A percentile compares a stretch with the other conserved stretches of the same genome.
Conservation (phyloP, 2,329 filamentous ascomycete species). For the Sordariomycetes sp. region DNA sequence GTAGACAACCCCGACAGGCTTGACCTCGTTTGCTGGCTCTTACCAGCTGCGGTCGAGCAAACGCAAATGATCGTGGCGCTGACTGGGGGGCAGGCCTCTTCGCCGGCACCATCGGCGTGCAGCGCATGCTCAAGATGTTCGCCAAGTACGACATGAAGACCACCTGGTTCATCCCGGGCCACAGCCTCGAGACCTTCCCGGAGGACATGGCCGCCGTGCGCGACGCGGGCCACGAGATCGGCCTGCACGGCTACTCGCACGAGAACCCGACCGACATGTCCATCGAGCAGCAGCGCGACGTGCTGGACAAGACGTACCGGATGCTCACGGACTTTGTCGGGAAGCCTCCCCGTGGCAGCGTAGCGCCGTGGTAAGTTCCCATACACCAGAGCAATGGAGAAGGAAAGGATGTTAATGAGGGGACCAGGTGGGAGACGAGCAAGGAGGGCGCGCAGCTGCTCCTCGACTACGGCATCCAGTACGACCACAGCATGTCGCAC, state of each 20-base stretch:
- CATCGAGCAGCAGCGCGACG: slow-evolving; percentile 63
- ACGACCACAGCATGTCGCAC: slow-evolving; percentile 58
- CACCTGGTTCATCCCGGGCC: slow-evolving; percentile 39
- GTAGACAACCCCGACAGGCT: not conserved
- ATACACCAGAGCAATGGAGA: not conserved
- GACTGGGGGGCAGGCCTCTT: slow-evolving; percentile 37
- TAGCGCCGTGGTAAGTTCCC: slow-evolving; percentile 47
- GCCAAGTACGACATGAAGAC: slow-evolving; percentile 63
- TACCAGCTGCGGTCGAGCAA: no score
- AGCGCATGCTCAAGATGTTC: slow-evolving; percentile 59
- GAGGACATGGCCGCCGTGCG: slow-evolving; percentile 31
- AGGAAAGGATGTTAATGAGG: not conserved
- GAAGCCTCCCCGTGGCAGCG: slow-evolving; percentile 60
- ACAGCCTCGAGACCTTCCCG: slow-evolving; percentile 37
- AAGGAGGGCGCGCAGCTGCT: slow-evolving; percentile 56
- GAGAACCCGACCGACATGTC: slow-evolving; percentile 66
- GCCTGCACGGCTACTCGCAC: slow-evolving; percentile 63
- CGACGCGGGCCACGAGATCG: slow-evolving; percentile 36
- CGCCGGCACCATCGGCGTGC: slow-evolving; percentile 56
- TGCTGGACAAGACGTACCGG: slow-evolving; percentile 63
- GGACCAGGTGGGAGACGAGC: slow-evolving; percentile 50
- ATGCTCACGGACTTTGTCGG: slow-evolving; percentile 59
- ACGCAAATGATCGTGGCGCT: not conserved
- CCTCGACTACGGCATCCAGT: slow-evolving; percentile 57
- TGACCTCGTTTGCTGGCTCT: not conserved